Conservation (phyloP, 2,329 filamentous ascomycete genomes). For the Sarocladium oryzae region DNA sequence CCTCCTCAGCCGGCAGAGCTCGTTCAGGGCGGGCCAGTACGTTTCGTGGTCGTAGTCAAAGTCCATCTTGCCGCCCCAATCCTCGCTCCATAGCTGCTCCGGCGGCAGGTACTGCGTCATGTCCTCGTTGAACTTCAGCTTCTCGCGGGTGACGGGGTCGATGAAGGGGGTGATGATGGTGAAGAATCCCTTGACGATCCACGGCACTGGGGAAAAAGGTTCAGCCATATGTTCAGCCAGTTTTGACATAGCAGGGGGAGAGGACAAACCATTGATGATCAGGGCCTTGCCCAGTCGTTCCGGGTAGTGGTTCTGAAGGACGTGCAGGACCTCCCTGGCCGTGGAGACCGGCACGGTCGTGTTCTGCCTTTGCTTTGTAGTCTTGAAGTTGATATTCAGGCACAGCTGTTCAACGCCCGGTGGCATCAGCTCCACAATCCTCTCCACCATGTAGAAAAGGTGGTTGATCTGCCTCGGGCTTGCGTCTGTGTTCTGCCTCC, state of each 20-base stretch:
- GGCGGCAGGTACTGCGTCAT: slow-evolving; percentile 74
- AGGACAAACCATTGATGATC: slow-evolving; percentile 70
- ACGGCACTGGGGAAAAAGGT: slow-evolving; percentile 60
- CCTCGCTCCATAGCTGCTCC: slow-evolving; percentile 73
- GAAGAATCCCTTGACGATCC: slow-evolving; percentile 89
- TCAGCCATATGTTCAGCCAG: too few species aligned
- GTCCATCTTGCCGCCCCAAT: slow-evolving; percentile 68
- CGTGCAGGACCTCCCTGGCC: slow-evolving; percentile 77
- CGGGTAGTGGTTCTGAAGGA: slow-evolving; percentile 93
- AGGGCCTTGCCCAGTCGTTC: slow-evolving; percentile 84
- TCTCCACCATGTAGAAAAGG: slow-evolving; percentile 92
- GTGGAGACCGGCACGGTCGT: slow-evolving; percentile 66
- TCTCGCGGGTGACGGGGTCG: slow-evolving; percentile 86
- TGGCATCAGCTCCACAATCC: slow-evolving; percentile 79
- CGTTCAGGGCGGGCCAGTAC: slow-evolving; percentile 84
- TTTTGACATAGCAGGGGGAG: background rate
- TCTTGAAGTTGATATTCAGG: slow-evolving; percentile 87
- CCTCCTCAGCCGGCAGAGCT: slow-evolving; percentile 60
- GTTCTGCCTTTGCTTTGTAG: slow-evolving; percentile 67
- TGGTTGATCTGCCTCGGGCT: slow-evolving; percentile 86
- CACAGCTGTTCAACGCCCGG: slow-evolving; percentile 80
- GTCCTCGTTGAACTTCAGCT: slow-evolving; percentile 97
- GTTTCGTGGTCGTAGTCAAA: slow-evolving; percentile 85
- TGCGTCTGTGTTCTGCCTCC: slow-evolving; percentile 84
- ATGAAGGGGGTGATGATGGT: slow-evolving; percentile 95